phyloP scores from a whole-genome alignment of 164 flowering plant species.

The Vitis rupestris region DNA sequence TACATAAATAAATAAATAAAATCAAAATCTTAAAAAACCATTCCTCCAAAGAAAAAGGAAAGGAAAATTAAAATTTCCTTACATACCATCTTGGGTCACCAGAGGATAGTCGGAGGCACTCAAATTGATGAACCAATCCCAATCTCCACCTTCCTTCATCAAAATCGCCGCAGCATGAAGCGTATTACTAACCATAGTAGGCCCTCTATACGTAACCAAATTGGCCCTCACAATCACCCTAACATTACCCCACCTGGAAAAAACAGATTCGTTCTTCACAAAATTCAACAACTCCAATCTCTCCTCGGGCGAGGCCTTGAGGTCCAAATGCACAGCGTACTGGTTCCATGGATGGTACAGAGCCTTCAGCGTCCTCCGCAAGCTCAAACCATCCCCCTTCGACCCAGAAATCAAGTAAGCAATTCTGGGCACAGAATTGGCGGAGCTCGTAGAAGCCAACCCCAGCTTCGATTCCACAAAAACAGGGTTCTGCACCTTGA shows the following conservation, averaged over 20 bases:
- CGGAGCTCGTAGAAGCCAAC: constrained; percentile 17
- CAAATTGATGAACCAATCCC: constrained; percentile 92
- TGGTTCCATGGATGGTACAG: constrained; percentile 78
- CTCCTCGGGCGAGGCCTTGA: constrained; percentile 61
- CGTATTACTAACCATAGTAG: constrained; percentile 82
- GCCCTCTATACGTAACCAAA: constrained; percentile 84
- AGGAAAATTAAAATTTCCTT: background rate
- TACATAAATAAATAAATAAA: background rate
- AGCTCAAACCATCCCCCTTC: constrained; percentile 52
- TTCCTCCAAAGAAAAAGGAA: background rate
- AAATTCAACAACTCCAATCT: constrained; percentile 49
- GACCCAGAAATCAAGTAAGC: constrained; percentile 85
- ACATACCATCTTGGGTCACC: constrained; percentile 85
- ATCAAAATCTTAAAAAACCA: background rate
- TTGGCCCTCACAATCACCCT: constrained; percentile 50
- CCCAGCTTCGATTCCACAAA: constrained; percentile 63
- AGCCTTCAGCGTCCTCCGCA: constrained; percentile 63
- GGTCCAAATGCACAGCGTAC: constrained; percentile 76
- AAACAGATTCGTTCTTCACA: constrained; percentile 45
- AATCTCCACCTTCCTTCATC: constrained; percentile 62
- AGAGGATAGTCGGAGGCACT: constrained; percentile 90
- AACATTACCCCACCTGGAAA: constrained; percentile 61
- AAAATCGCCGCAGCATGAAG: constrained; percentile 78
- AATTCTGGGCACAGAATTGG: constrained; percentile 43
- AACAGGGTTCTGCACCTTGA: constrained; percentile 22